Percentiles rank a stretch among this genome's conserved stretches.
phyloP scores from a whole-genome alignment of 1,139 yeast species.

The Schwanniomyces etchellsii region DNA sequence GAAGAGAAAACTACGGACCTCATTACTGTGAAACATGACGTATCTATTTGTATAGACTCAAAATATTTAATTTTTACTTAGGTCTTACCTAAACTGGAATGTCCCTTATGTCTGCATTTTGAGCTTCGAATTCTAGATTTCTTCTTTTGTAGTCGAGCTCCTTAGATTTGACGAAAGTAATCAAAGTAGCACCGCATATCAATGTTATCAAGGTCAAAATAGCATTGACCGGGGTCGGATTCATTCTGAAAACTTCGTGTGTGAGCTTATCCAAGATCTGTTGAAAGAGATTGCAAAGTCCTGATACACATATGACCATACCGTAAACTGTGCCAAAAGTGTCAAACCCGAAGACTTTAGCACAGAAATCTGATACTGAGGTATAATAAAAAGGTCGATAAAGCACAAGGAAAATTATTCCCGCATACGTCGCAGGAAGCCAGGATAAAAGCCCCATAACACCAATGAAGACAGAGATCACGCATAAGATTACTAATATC shows the following conservation, averaged over 20 bases:
- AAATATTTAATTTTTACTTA: conserved; percentile 2
- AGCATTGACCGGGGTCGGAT: conserved; percentile 74
- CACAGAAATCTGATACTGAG: conserved; percentile 84
- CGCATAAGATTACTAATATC: conserved; percentile 48
- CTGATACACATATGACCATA: conserved; percentile 73
- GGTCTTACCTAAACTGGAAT: conserved; percentile 41
- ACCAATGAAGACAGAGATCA: conserved; percentile 58
- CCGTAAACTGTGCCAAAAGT: conserved; percentile 95
- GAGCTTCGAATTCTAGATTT: conserved; percentile 59
- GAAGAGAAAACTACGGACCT: conserved; percentile 10
- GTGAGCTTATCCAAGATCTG: conserved; percentile 65
- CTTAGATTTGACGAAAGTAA: conserved; percentile 51
- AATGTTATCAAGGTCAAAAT: conserved; percentile 49
- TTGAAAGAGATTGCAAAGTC: conserved; percentile 69
- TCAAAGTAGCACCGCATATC: conserved; percentile 47
- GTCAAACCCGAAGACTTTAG: conserved; percentile 88
- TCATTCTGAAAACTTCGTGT: conserved; percentile 58
- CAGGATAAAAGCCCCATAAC: conserved; percentile 56
- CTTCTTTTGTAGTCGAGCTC: conserved; percentile 45
- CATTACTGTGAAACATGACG: conserved; percentile 6
- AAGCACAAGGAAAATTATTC: conserved; percentile 67
- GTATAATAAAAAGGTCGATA: conserved; percentile 92
- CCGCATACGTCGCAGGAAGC: conserved; percentile 50
- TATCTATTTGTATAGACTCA: conserved; percentile 3
- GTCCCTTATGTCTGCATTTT: conserved; percentile 43